Evolutionary conservation across 208 protist species (phyloP).

Genomic region (Leptomonas pyrrhocoris): DNA sequence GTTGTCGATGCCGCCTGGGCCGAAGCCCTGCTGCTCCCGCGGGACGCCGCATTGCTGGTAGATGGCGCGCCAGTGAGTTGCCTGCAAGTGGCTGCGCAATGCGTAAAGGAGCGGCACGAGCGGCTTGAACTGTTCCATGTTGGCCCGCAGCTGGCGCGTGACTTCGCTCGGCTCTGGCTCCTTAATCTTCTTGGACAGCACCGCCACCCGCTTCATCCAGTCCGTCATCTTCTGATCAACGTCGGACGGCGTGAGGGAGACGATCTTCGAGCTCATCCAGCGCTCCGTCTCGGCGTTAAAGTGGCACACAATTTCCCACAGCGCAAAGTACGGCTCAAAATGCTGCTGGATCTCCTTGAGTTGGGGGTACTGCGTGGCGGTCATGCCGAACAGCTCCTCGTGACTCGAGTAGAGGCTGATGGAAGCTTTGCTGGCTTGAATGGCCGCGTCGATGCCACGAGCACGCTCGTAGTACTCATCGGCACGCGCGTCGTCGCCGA

Average conservation of each 20-base stretch:
- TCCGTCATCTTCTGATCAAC: constrained; percentile 87
- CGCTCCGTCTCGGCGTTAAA: constrained; percentile 86
- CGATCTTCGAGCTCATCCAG: constrained; percentile 91
- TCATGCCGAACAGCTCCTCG: constrained; percentile 89
- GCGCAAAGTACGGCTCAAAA: constrained; percentile 89
- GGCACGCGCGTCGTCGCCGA: constrained; percentile 83
- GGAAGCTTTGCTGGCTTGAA: constrained; percentile 69
- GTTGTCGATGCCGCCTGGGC: constrained; percentile 77
- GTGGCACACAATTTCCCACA: constrained; percentile 91
- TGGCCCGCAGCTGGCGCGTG: constrained; percentile 76
- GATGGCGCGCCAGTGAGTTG: constrained; percentile 94
- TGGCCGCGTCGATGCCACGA: constrained; percentile 69
- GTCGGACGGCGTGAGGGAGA: constrained; percentile 76
- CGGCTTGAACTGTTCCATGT: constrained; percentile 92
- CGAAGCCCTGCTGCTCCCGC: constrained; percentile 84
- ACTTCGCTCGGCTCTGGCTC: constrained; percentile 84
- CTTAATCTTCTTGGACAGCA: constrained; percentile 88
- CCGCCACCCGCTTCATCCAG: constrained; percentile 82
- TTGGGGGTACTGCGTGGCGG: constrained; percentile 87
- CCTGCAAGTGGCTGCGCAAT: constrained; percentile 93
- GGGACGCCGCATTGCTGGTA: constrained; percentile 85
- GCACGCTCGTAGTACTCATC: constrained; percentile 91
- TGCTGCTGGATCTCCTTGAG: constrained; percentile 84
- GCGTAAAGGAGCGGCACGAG: constrained; percentile 94
- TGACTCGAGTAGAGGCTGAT: constrained; percentile 88